phyloP scores from a whole-genome alignment of 495 filamentous ascomycete species.

The Penicillium canescens region DNA sequence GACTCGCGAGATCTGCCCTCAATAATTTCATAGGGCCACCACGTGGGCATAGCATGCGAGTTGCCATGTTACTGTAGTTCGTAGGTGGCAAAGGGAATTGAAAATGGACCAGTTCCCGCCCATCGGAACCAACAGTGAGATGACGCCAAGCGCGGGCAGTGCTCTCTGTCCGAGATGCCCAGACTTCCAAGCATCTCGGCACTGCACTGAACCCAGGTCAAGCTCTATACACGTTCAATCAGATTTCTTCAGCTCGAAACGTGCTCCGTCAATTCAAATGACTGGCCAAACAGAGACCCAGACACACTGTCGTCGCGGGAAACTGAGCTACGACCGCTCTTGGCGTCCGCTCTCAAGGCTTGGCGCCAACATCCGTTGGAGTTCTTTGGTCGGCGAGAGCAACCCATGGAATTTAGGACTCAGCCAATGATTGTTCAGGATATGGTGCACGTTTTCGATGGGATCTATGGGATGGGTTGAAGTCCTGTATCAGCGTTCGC shows the following conservation, averaged over 20 bases:
- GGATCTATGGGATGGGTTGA: conserved; percentile 1
- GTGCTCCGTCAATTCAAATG: background rate
- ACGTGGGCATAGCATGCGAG: no score
- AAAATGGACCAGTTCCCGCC: no score
- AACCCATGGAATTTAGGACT: background rate
- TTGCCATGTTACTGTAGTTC: no score
- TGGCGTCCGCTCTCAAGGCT: conserved; percentile 4
- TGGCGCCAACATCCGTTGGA: conserved; percentile 6
- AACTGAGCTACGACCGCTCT: conserved; percentile 1
- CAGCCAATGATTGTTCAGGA: background rate
- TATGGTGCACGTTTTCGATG: conserved; percentile 6
- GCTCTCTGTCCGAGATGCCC: conserved; percentile 1
- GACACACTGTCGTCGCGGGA: background rate
- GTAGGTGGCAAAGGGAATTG: no score
- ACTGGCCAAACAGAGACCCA: background rate
- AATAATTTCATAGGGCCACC: no score
- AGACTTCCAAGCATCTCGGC: conserved; percentile 4
- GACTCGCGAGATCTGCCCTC: no score
- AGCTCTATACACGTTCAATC: conserved; percentile 8
- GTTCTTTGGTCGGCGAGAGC: background rate
- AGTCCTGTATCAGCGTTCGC: background rate
- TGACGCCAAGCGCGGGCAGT: conserved; percentile 9
- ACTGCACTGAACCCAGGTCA: background rate
- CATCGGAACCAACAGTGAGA: background rate
- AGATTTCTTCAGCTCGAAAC: background rate